Evolutionary conservation across 176 grass and related monocot genomes (phyloP).

Genomic region (Musa schizocarpa): DNA sequence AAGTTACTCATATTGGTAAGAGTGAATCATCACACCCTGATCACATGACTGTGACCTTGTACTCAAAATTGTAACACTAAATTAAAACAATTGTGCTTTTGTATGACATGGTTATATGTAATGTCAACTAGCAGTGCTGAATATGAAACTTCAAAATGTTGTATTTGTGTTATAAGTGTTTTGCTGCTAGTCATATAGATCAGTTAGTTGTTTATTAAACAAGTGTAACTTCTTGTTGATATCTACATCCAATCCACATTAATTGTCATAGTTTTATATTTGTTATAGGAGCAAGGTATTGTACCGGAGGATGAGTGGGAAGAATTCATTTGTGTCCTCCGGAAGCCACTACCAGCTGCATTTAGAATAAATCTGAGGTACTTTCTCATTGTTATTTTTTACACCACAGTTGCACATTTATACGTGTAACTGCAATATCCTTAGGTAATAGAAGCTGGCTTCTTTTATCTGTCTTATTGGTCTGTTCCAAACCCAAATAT

Average conservation of each 20-base stretch:
- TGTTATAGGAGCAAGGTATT: slow-evolving; percentile 60
- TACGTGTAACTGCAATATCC: background rate
- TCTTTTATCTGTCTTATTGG: background rate
- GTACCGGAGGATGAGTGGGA: slow-evolving; percentile 72
- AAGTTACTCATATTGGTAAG: background rate
- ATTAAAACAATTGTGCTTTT: no score
- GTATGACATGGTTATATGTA: no score
- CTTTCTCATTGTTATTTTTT: background rate
- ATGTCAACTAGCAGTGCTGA: no score
- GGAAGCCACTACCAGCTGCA: slow-evolving; percentile 67
- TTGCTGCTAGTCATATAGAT: background rate
- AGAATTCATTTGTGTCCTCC: slow-evolving; percentile 55
- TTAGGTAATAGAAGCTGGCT: background rate
- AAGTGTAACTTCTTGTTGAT: background rate
- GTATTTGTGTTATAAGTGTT: background rate
- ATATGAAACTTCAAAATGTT: background rate
- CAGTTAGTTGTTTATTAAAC: background rate
- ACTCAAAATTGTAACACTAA: no score
- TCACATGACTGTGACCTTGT: background rate
- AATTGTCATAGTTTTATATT: slow-evolving; percentile 1
- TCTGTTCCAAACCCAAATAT: background rate
- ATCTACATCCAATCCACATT: background rate
- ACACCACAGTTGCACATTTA: background rate
- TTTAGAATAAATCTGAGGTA: slow-evolving; percentile 93
- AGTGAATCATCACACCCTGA: background rate